Base-by-base conservation (phyloP, 140 eudicot genomes). In the Cichorium intybus region DNA sequence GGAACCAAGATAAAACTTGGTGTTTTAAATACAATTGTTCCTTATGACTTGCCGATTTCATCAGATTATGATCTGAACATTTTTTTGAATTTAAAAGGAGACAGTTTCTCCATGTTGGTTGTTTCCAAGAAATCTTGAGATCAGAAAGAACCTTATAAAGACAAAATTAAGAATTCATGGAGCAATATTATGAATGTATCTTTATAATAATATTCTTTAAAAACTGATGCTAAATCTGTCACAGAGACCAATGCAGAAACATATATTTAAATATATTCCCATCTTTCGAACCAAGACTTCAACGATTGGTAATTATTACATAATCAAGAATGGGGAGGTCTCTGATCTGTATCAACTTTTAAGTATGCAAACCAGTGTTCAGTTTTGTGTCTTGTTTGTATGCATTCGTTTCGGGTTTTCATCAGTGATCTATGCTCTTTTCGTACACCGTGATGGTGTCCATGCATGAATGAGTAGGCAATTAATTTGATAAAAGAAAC, bases 61-160 rank as follows among this genome's bases (percentile, higher is more conserved):
- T 4, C 53, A 64, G 43, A 15, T 33, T 56, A 47, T 16, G 63
- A 57, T 66, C 10, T 18, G 56, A 66, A 49, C 14, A 0, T 33
- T 64, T 48, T 37, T 22, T 66, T 74, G 56, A 57, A 33, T 18
- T 48, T 24, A 33, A 31, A 47, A 35, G 68, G 21, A 74, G 74
- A 74, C 79, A 66, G 56, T 66, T 74, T 66, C 69, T 74, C 74
- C 79, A 47, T 74, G 74, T 66, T 74, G 48, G 50, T 66, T 35
- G 74, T 74, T 74, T 66, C 73, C 79, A 74, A 57, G 69, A 74
- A 66, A 48, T 24, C 62, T 74, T 47, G 79, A 74, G 79, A 66
- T 66, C 59, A 34, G 24, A 45, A 72, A 72, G 10, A 45, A 16
- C 55, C 68, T 56, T 57, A 48, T 7, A 24, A 74, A 47, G 61